Evolutionary conservation across 805 yeast species (phyloP), one percentile per base, ranked within the genome.

Genomic region (Komagataella mondaviorum): DNA sequence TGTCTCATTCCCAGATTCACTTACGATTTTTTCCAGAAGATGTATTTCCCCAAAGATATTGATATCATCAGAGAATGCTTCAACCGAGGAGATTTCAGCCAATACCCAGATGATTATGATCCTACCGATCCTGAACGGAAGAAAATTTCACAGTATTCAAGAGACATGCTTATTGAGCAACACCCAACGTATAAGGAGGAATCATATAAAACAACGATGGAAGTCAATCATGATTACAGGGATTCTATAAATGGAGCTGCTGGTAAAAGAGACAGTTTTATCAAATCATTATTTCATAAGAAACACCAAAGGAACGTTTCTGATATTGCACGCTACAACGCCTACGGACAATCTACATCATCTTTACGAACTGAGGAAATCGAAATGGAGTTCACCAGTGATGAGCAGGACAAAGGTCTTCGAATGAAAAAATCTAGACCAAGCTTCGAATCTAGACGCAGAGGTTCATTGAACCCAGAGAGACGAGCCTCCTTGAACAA

Each of bases 1-100:
- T 85, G 89, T 65, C 63, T 86, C 53, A 55, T 84, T 3, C 95
- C 95, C 17, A 73, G 91, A 58, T 78, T 83, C 56, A 64, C 78
- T 4, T 76, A 71, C 59, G 89, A 84, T 63, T 72, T 78, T 56
- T 56, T 73, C 45, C 73, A 69, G 55, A 78, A 76, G 53, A 60
- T 80, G 36, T 76, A 68, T 57, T 67, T 61, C 56, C 95, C 93
- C 30, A 73, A 69, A 52, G 93, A 86, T 64, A 67, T 81, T 53
- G 91, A 85, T 58, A 81, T 86, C 55, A 74, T 86, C 51, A 69
- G 93, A 59, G 93, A 86, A 64, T 76, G 86, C 65, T 81, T 79
- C 57, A 65, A 65, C 23, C 70, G 74, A 51, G 93, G 93, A 48
- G 85, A 82, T 57, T 85, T 76, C 58, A 80, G 71, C 53, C 78